Conservation (phyloP, 2,329 filamentous ascomycete species). For the Talaromyces piceae region DNA sequence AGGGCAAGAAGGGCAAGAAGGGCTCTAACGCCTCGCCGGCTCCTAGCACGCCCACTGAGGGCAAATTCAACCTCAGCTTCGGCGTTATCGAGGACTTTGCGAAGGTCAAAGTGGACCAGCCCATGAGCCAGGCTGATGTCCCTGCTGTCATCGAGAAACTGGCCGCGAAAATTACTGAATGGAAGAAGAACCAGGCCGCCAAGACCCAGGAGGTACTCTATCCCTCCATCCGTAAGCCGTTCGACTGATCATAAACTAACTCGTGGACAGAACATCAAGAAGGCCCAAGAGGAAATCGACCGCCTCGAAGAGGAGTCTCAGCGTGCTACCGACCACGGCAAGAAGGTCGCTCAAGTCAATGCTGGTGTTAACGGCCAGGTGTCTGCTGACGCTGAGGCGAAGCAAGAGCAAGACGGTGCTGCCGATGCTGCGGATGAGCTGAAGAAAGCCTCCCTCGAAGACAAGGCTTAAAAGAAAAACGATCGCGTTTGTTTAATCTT, state of each 20-base stretch:
- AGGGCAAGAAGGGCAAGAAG: conserved; percentile 85
- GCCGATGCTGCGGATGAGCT: conserved; percentile 54
- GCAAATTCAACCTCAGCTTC: conserved; percentile 77
- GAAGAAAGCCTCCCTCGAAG: conserved; percentile 54
- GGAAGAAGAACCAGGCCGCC: conserved; percentile 81
- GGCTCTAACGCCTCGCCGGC: conserved; percentile 44
- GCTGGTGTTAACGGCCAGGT: conserved; percentile 46
- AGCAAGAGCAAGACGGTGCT: conserved; percentile 53
- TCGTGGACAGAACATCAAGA: conserved; percentile 74
- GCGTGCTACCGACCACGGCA: conserved; percentile 39
- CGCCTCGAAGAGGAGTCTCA: conserved; percentile 65
- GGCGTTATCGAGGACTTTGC: conserved; percentile 86
- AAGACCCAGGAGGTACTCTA: conserved; percentile 81
- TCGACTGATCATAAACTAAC: conserved; percentile 11
- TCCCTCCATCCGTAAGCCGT: neutral
- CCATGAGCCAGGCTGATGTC: conserved; percentile 77
- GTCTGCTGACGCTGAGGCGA: conserved; percentile 47
- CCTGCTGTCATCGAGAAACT: conserved; percentile 76
- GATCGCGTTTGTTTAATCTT: neutral
- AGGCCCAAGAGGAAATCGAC: conserved; percentile 93
- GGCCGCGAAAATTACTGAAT: conserved; percentile 81
- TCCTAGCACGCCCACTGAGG: conserved; percentile 41
- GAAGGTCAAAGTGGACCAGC: conserved; percentile 77
- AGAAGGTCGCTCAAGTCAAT: conserved; percentile 47
- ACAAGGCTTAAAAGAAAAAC: conserved; percentile 34